Evolutionary conservation across 768 basidiomycete species (phyloP).

Genomic region (Tephrocybe sp.): DNA sequence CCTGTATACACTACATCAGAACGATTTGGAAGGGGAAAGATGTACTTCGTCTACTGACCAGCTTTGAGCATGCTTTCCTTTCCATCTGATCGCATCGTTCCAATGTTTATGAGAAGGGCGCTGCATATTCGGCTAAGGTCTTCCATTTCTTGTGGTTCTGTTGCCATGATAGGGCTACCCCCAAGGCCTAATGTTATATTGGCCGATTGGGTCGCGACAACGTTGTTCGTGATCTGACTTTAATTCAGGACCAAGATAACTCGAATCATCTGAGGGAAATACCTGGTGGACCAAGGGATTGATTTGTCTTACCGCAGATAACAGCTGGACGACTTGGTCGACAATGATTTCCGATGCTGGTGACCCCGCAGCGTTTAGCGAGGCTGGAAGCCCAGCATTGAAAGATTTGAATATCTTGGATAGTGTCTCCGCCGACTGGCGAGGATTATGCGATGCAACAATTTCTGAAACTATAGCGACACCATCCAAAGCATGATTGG

Average conservation of each 20-base stretch:
- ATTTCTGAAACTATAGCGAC: slow-evolving; percentile 91
- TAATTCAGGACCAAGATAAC: neutral
- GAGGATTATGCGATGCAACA: slow-evolving; percentile 59
- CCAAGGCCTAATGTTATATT: slow-evolving; percentile 87
- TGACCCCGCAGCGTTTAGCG: neutral
- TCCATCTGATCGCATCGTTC: slow-evolving; percentile 60
- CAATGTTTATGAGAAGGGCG: slow-evolving; percentile 83
- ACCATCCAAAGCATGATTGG: slow-evolving; percentile 65
- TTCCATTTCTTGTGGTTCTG: slow-evolving; percentile 76
- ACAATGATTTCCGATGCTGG: slow-evolving; percentile 32
- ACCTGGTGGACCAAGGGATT: slow-evolving; percentile 85
- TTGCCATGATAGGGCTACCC: slow-evolving; percentile 94
- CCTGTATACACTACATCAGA: slow-evolving; percentile 26
- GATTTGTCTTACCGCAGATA: slow-evolving; percentile 46
- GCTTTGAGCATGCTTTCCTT: slow-evolving; percentile 75
- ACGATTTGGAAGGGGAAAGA: neutral
- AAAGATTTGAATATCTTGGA: slow-evolving; percentile 42
- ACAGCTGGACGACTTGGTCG: slow-evolving; percentile 43
- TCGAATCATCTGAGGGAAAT: neutral
- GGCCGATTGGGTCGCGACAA: slow-evolving; percentile 86
- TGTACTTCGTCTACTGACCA: slow-evolving; percentile 37
- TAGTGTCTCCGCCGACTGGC: slow-evolving; percentile 45
- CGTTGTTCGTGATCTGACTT: slow-evolving; percentile 80
- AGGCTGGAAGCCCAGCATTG: slow-evolving; percentile 21
- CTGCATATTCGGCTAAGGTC: slow-evolving; percentile 67